Evolutionary conservation across 2,329 filamentous ascomycete genomes (phyloP).

Genomic region (Nemania sp.): DNA sequence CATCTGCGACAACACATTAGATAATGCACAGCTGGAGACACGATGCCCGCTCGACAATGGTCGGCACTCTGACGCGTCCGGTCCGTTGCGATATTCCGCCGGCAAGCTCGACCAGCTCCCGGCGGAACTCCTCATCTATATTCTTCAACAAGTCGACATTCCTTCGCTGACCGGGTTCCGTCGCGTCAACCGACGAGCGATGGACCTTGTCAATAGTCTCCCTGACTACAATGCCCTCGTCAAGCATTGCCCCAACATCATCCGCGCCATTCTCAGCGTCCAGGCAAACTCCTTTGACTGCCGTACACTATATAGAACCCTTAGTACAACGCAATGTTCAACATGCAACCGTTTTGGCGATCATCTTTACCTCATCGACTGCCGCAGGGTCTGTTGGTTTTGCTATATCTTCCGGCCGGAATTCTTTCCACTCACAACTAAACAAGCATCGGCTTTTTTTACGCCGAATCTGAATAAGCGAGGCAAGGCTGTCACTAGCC

Average conservation of each 20-base stretch:
- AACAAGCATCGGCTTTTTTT: not conserved
- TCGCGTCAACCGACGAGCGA: conserved; percentile 38
- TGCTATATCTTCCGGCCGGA: conserved; percentile 1
- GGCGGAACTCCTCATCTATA: conserved; percentile 35
- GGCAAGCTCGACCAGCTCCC: conserved; percentile 40
- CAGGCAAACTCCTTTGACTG: conserved; percentile 7
- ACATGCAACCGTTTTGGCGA: conserved; percentile 8
- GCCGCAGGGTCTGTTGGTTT: conserved; percentile 4
- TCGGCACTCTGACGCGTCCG: not conserved
- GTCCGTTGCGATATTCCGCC: not conserved
- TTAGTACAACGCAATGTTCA: not conserved
- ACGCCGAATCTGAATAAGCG: not conserved
- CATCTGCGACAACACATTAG: conserved; percentile 9
- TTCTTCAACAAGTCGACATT: conserved; percentile 41
- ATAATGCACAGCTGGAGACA: conserved; percentile 4
- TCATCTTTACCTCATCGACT: conserved; percentile 14
- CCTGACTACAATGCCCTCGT: conserved; percentile 3
- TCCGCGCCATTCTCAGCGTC: conserved; percentile 14
- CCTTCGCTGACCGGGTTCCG: conserved; percentile 42
- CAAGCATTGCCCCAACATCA: conserved; percentile 15
- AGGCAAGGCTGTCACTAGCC: not conserved
- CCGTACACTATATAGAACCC: not conserved
- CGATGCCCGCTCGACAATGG: conserved; percentile 14
- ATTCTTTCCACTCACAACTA: conserved; percentile 3
- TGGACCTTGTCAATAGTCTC: conserved; percentile 7